Conservation (phyloP, 2,329 filamentous ascomycete species). For the Hypoxylon sp. region DNA sequence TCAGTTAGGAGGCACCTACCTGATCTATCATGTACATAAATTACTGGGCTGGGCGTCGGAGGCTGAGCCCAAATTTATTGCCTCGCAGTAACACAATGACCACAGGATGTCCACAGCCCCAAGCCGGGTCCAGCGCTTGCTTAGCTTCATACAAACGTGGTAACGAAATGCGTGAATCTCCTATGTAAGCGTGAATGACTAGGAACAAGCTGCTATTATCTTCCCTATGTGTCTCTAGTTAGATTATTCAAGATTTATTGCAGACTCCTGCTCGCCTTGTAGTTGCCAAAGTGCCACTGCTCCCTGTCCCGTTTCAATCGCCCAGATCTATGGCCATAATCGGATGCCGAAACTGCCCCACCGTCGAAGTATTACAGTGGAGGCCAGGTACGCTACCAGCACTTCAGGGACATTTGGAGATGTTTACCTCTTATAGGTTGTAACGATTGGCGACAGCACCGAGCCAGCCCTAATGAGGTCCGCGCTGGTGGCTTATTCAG, state of each 20-base stretch:
- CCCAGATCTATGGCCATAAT: not conserved
- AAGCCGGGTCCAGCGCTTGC: too few species aligned
- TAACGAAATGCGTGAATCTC: too few species aligned
- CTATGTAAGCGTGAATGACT: too few species aligned
- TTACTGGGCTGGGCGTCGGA: too few species aligned
- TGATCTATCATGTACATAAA: too few species aligned
- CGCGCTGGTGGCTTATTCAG: not conserved
- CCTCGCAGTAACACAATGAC: too few species aligned
- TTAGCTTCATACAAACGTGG: too few species aligned
- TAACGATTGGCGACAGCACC: not conserved
- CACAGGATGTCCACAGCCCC: too few species aligned
- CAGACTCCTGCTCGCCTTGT: not conserved
- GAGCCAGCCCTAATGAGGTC: not conserved
- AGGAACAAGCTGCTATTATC: not conserved
- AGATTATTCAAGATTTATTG: not conserved
- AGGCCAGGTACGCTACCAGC: not conserved
- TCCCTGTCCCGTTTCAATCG: not conserved
- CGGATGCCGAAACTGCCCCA: not conserved
- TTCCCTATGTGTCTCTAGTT: not conserved
- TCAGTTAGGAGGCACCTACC: too few species aligned
- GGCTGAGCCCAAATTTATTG: too few species aligned
- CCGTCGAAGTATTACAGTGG: not conserved
- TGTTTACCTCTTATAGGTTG: not conserved
- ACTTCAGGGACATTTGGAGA: not conserved
- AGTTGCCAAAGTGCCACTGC: not conserved